Conservation (phyloP, 768 basidiomycete species). For the Pisolithus microcarpus region DNA sequence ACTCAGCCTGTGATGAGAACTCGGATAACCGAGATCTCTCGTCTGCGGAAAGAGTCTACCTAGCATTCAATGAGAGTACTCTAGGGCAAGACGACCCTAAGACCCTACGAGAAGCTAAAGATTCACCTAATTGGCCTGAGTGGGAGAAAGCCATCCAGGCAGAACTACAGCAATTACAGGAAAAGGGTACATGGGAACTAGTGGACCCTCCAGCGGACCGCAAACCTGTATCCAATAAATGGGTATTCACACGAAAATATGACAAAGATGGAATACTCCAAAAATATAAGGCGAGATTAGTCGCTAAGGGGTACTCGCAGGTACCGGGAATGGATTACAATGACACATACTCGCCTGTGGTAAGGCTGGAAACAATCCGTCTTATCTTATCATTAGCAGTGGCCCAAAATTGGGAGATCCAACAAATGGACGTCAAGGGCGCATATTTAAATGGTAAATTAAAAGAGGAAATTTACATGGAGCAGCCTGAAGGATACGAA, state of each 20-base stretch:
- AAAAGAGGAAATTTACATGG: no score
- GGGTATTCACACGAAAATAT: conserved; percentile 15
- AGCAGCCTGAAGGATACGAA: no score
- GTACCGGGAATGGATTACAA: conserved; percentile 28
- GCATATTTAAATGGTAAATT: no score
- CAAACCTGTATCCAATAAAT: conserved; percentile 23
- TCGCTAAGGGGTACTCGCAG: conserved; percentile 35
- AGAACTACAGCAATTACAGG: background rate
- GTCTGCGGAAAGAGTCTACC: background rate
- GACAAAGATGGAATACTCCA: background rate
- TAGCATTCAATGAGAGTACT: background rate
- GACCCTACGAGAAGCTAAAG: background rate
- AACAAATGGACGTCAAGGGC: no score
- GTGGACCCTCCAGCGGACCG: conserved; percentile 16
- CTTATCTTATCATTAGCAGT: no score
- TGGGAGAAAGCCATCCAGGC: conserved; percentile 4
- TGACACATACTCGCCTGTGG: conserved; percentile 22
- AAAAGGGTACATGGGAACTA: conserved; percentile 16
- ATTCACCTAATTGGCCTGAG: background rate
- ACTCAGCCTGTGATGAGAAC: no score
- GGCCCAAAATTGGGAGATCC: no score
- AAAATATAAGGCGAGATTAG: conserved; percentile 31
- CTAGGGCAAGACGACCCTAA: background rate
- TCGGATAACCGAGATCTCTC: background rate
- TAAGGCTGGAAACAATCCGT: background rate